Evolutionary conservation across 2,329 filamentous ascomycete genomes (phyloP).

Genomic region (Reticulascus tulasneorum): DNA sequence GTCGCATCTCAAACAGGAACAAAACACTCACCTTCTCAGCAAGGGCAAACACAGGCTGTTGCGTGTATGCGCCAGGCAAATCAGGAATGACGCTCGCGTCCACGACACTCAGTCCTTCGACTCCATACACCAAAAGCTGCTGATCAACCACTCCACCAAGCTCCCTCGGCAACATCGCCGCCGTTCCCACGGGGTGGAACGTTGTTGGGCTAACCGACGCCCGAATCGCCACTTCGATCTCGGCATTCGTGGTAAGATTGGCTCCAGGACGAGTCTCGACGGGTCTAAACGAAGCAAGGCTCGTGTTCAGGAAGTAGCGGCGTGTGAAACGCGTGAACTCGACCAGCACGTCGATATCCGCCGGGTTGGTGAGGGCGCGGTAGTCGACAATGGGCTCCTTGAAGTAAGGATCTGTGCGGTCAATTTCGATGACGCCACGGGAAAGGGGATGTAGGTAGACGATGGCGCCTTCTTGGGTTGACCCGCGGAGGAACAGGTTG

Average conservation of each 20-base stretch:
- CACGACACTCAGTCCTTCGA: conserved; percentile 9
- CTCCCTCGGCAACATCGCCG: conserved; percentile 13
- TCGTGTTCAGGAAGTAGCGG: conserved; percentile 29
- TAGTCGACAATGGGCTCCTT: conserved; percentile 23
- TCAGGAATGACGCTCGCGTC: conserved; percentile 14
- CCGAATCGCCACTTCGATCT: conserved; percentile 9
- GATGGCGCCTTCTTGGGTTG: conserved; percentile 15
- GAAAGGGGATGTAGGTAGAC: conserved; percentile 16
- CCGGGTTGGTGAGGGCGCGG: conserved; percentile 21
- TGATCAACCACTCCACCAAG: conserved; percentile 15
- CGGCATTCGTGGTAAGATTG: conserved; percentile 10
- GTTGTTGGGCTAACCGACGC: conserved; percentile 9
- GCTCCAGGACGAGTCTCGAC: conserved; percentile 21
- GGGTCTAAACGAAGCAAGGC: conserved; percentile 23
- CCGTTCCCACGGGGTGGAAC: conserved; percentile 12
- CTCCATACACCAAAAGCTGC: conserved; percentile 14
- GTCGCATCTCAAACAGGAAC: not conserved
- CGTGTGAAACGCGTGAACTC: conserved; percentile 21
- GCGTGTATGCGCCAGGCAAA: conserved; percentile 14
- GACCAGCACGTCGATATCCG: conserved; percentile 22
- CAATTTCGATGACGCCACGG: conserved; percentile 27
- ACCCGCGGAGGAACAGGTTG: conserved; percentile 17
- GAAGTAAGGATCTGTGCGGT: conserved; percentile 23
- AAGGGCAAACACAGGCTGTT: conserved; percentile 15
- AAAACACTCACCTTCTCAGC: conserved; percentile 9